Conservation (phyloP, 169 alveolate genomes). For the Eimeria mitis region DNA sequence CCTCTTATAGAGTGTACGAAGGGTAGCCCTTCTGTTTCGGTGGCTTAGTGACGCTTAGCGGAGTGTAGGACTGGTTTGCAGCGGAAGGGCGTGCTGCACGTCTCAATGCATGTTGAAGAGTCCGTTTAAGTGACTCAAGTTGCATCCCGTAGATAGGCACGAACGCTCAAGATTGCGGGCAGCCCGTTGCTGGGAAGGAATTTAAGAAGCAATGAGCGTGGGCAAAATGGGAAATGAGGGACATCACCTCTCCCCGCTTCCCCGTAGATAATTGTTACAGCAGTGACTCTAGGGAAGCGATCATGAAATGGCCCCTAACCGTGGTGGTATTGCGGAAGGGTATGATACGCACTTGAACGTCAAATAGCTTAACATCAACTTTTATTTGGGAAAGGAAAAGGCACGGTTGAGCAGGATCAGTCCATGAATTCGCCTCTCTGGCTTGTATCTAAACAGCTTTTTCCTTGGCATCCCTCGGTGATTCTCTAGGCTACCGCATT, state of each 20-base stretch:
- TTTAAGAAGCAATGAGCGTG: background rate
- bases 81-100: no score
- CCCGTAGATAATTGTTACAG: background rate
- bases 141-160: background rate
- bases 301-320: background rate
- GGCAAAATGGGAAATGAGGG: background rate
- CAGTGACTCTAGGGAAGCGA: background rate
- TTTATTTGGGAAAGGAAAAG: background rate
- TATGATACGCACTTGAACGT: background rate
- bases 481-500: background rate
- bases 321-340: background rate
- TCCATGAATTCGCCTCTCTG: background rate
- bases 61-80: background rate
- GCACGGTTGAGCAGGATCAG: background rate
- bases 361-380: background rate
- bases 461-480: background rate
- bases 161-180: background rate
- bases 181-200: background rate
- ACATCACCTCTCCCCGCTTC: background rate
- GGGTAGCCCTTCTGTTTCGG: no score
- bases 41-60: no score
- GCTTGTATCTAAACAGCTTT: background rate
- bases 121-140: background rate
- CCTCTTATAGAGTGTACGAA: no score
- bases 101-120: background rate